Evolutionary conservation across 768 basidiomycete genomes (phyloP), one percentile per base, ranked within the genome.

Genomic region (Postia placenta): DNA sequence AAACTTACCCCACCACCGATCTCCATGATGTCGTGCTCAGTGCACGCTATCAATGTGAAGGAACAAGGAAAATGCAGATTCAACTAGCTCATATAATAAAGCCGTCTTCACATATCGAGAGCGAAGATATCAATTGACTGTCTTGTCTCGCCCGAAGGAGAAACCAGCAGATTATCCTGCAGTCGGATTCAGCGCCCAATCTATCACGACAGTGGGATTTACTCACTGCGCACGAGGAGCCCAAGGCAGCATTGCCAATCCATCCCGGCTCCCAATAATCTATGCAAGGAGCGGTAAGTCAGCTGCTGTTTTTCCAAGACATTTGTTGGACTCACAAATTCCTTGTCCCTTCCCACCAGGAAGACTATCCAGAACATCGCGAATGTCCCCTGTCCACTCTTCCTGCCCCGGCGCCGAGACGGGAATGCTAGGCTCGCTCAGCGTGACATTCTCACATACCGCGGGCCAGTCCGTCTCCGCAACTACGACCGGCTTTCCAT

Each of bases 201-300:
- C n/a, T n/a, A n/a, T n/a, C n/a, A 17, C 9, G 22, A 35, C n/a
- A 7, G 7, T 14, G n/a, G 26, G 14, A 20, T 3, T 56, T 65
- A 57, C 60, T 42, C 30, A 64, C 62, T 11, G 61, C 56, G 42
- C 64, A 66, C 2, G 51, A 45, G 14, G 63, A 65, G 6, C 64
- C 66, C 23, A 67, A 49, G 45, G 62, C 67, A 12, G 77, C 79
- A 51, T 72, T 80, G 2, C 78, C 79, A 42, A 82, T 69, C 81
- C 81, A 84, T 40, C 70, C 79, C 19, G 81, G 81, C 55, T 84
- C 80, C 81, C 81, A 84, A 57, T 83, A 82, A n/a, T 76, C 71
- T 55, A n/a, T n/a, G 30, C 4, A 27, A 28, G n/a, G n/a, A n/a
- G n/a, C n/a, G n/a, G n/a, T n/a, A n/a, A n/a, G n/a, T n/a, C n/a